phyloP scores from a whole-genome alignment of 2,329 filamentous ascomycete genomes.

The Penicillium sp. region DNA sequence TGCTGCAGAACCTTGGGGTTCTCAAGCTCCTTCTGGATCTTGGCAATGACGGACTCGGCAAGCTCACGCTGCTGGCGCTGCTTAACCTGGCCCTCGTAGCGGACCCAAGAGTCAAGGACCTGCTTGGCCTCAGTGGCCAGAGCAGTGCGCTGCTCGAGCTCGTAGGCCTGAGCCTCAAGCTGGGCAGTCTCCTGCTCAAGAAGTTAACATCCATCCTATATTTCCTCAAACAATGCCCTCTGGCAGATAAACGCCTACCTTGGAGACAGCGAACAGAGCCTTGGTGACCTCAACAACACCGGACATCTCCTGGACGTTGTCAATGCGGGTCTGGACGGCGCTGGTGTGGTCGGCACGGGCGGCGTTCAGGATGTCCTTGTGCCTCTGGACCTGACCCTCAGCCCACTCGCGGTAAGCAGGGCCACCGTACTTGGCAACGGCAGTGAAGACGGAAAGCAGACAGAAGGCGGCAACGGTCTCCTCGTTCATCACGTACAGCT shows the following conservation, averaged over 20 bases:
- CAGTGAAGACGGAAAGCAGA: slow-evolving; percentile 88
- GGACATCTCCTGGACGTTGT: slow-evolving; percentile 90
- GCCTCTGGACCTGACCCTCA: slow-evolving; percentile 82
- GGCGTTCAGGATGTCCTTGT: slow-evolving; percentile 91
- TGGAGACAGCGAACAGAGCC: slow-evolving; percentile 94
- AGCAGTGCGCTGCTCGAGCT: slow-evolving; percentile 95
- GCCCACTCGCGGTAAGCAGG: slow-evolving; percentile 94
- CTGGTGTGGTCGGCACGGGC: slow-evolving; percentile 92
- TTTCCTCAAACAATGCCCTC: not conserved
- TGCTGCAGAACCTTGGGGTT: slow-evolving; percentile 96
- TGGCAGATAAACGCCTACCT: slow-evolving; percentile 60
- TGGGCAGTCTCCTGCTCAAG: slow-evolving; percentile 80
- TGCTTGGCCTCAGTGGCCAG: slow-evolving; percentile 90
- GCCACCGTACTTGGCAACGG: slow-evolving; percentile 88
- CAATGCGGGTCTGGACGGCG: slow-evolving; percentile 92
- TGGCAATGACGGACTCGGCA: slow-evolving; percentile 87
- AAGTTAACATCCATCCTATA: slow-evolving; percentile 6
- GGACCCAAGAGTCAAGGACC: slow-evolving; percentile 97
- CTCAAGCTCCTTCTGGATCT: slow-evolving; percentile 98
- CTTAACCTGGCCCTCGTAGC: slow-evolving; percentile 98
- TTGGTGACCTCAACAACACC: slow-evolving; percentile 96
- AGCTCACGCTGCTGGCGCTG: slow-evolving; percentile 97
- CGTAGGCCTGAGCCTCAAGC: slow-evolving; percentile 93
- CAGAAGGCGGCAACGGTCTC: slow-evolving; percentile 94
- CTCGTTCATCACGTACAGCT: slow-evolving; percentile 99